Base-by-base conservation (phyloP, 805 yeast genomes). In the Millerago galiae region DNA sequence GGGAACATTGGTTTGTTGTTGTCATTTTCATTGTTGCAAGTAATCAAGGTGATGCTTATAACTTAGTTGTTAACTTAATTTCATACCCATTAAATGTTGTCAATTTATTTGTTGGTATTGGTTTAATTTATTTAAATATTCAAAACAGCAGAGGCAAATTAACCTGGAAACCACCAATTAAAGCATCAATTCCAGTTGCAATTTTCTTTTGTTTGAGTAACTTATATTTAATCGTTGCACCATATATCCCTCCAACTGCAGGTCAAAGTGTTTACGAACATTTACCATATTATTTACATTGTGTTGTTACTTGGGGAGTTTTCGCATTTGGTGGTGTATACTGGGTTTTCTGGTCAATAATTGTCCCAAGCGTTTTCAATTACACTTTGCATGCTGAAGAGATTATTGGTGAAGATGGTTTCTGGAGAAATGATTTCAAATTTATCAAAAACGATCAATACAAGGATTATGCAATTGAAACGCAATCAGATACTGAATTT, bases 11-110 rank as follows among this genome's bases (percentile, higher is more conserved):
- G 77, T 61, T 81, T 36, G 81, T 85, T 14, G 83, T 90, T 66
- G 63, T 82, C 33, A 69, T 86, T 40, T 79, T 88, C 38, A 77
- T 87, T 46, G 56, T 84, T 36, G 93, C 91, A 4, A 86, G 87
- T 34, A 91, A 93, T 15, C 85, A 90, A 21, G 95, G 93, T 44
- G 95, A 85, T 58, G 95, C 95, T 37, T 86, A 84, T 67, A 82
- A 83, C 61, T 83, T 87, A 59, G 77, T 86, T 51, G 60, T 83
- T 61, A 85, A 87, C 63, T 70, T 87, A 67, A 81, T 84, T 53
- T 79, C 91, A 2, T 86, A 86, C 60, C 91, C 95, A 38, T 74
- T 81, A 66, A 82, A 86, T 56, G 81, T 86, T 39, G 82, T 86
- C 54, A 82, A 85, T 60, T 66, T 80, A 26, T 68, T 70, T 35